Base-by-base conservation (phyloP, 2,329 filamentous ascomycete species). In the Scytalidium lignicola region DNA sequence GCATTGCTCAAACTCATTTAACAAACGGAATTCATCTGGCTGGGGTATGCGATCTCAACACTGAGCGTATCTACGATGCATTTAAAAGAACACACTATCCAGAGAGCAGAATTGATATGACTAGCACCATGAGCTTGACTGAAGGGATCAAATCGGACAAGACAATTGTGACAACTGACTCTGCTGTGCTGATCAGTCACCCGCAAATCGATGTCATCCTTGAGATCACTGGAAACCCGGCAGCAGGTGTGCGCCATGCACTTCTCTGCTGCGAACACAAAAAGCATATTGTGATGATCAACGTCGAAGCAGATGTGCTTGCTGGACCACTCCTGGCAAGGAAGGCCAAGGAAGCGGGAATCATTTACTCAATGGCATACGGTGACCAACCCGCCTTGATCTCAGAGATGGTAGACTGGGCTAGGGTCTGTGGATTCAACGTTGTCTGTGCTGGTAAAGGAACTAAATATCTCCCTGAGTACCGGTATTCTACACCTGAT, bases 271-370 rank as follows among this genome's bases (percentile, higher is more conserved):
- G 69, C 51, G 69, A 74, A 52, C 67, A 73, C 58, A 70, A 72
- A 60, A 73, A 73, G 58, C 71, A 74, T 58, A 72, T 74, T 44
- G 70, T 74, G 21, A 72, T 73, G 70, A 68, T 73, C 56, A 73
- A 72, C 48, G 71, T 72, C 22, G 70, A 74, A 58, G 70, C 69
- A 21, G 69, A 74, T 54, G 68, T 73, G 1, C 62, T 73, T 4
- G 69, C 68, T 12, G 70, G 70, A 2, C 70, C 70, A 7, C 56
- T 72, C 1, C 58, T 73, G 2, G 66, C 66, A 2, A 62, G 68
- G 2, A 69, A 67, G 51, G 70, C 71, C 1, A 61, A 66, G 44
- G 71, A 73, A 55, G 70, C 69, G 2, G 71, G 69, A 43, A 74
- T 73, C 40, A 70, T 74, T 41, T 73, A 74, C 60, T 70, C 65